Evolutionary conservation across 2,329 filamentous ascomycete species (phyloP).

Genomic region (Claviceps africana): DNA sequence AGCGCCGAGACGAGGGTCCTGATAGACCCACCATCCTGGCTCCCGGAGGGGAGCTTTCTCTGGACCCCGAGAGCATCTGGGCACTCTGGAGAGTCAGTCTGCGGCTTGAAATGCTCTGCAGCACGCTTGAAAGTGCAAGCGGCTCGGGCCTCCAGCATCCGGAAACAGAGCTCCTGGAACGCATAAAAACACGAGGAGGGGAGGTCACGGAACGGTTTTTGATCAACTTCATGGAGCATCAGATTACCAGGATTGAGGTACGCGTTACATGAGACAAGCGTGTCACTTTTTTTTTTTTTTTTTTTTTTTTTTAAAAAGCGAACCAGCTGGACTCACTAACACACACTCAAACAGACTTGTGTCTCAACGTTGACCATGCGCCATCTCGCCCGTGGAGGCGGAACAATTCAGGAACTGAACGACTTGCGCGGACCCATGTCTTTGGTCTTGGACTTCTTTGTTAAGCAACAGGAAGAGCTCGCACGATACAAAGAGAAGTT

Average conservation of each 20-base stretch:
- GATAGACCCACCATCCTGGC: conserved; percentile 48
- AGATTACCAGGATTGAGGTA: conserved; percentile 92
- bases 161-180: conserved; percentile 69
- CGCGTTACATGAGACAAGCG: conserved; percentile 4
- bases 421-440: conserved; percentile 67
- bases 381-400: conserved; percentile 61
- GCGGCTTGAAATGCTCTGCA: conserved; percentile 85
- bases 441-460: conserved; percentile 50
- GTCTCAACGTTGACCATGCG: conserved; percentile 66
- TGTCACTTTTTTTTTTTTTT: no score
- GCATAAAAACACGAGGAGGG: conserved; percentile 51
- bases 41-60: conserved; percentile 50
- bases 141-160: conserved; percentile 56
- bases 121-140: conserved; percentile 60
- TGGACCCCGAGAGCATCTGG: conserved; percentile 81
- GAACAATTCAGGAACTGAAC: conserved; percentile 45
- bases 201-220: conserved; percentile 83
- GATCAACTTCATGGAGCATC: conserved; percentile 82
- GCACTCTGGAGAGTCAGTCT: conserved; percentile 78
- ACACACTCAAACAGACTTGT: conserved; percentile 45
- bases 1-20: conserved; percentile 28
- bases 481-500: conserved; percentile 43
- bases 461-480: conserved; percentile 48
- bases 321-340: neutral
- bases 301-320: neutral